These are phyloP conservation scores for Lentithecium fluviatile DNA, from an alignment of 495 filamentous ascomycete genomes.

Conservation along the genomic window DNA sequence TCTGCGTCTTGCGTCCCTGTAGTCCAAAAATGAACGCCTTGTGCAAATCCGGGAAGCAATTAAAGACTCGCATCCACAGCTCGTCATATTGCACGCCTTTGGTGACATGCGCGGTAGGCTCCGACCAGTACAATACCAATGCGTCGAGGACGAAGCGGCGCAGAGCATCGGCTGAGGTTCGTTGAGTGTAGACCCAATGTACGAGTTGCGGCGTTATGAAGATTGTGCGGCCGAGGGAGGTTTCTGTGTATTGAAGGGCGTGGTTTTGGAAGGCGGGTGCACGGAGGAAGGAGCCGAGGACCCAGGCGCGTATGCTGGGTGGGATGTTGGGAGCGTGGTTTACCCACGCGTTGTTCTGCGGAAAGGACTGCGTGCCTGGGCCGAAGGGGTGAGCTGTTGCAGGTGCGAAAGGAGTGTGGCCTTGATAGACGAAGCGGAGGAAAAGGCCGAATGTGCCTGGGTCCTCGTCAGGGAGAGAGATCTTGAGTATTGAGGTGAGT, in stretches of 20 bases:
- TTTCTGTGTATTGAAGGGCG: not conserved
- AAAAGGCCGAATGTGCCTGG: conserved; percentile 5
- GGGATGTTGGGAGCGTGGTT: not conserved
- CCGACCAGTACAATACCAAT: not conserved
- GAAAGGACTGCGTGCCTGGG: not conserved
- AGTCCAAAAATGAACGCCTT: conserved; percentile 1
- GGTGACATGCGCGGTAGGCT: not conserved
- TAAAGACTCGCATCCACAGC: not conserved
- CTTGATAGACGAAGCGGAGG: conserved; percentile 14
- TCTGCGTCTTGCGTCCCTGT: not conserved
- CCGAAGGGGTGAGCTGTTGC: not conserved
- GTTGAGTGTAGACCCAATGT: not conserved
- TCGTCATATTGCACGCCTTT: not conserved
- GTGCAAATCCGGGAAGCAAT: not conserved
- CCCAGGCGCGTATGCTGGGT: conserved; percentile 1
- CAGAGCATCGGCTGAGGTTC: not conserved
- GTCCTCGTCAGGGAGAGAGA: not conserved
- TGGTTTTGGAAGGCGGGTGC: conserved; percentile 2
- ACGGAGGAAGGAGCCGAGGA: not conserved
- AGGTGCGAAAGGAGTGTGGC: not conserved
- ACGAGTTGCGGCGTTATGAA: not conserved
- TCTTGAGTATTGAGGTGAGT: not conserved
- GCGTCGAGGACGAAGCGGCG: conserved; percentile 1
- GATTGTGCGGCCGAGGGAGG: not conserved
- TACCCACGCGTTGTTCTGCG: not conserved